Evolutionary conservation across 495 filamentous ascomycete genomes (phyloP), one percentile per base, ranked within the genome.

Genomic region (Aspergillus egyptiacus): DNA sequence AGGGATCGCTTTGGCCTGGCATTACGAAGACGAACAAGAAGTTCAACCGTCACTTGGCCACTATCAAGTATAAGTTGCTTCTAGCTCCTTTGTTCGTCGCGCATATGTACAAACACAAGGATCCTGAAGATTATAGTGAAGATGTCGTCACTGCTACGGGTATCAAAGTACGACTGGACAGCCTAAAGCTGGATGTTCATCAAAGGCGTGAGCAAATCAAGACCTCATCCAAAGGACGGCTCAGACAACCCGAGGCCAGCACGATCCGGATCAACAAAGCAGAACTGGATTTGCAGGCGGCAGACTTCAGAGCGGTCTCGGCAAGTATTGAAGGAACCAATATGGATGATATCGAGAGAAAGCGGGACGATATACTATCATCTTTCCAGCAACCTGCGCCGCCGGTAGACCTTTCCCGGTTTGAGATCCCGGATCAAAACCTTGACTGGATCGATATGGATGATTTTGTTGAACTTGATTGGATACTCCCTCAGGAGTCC

Each of bases 371-470:
- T 57, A 74, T 70, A 33, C 68, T 81, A 24, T 82, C 79, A 1
- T 66, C 72, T 6, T 79, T 78, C 51, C 76, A 82, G 49, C 71
- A 79, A 35, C 71, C 75, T 18, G 60, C 68, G 22, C 54, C 70
- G 3, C 63, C 68, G 7, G 78, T 76, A 6, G 89, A 97, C 66
- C 73, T 96, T 35, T 95, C 91, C 14, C 81, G 85, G 23, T 97
- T 97, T 62, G 89, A 82, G 0, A 96, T 98, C 48, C 89, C 90
- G 0, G 93, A 98, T 60, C 88, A 91, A 30, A 93, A 98, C 63
- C 80, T 87, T 55, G 84, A 81, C 44, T 98, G 93, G 93, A 85
- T 97, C 58, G 93, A 98, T 62, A 96, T 97, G 90, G 93, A 98
- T 66, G 93, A 98, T 62, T 97, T 97, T 69, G 89, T 97, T 20